Conservation (phyloP, 2,329 filamentous ascomycete genomes). For the Ustulina deusta region DNA sequence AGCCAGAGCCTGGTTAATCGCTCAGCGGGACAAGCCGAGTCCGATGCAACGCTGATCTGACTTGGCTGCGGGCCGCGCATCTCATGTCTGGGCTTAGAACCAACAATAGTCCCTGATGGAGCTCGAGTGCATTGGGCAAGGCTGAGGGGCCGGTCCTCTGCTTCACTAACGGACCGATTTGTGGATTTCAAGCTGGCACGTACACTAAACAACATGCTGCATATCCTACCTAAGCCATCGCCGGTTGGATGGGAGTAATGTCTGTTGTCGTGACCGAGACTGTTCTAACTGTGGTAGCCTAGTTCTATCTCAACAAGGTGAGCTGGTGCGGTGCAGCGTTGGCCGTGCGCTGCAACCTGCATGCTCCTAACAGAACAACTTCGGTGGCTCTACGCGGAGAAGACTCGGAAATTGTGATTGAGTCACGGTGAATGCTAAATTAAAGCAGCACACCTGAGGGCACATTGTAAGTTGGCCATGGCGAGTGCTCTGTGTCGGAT, state of each 20-base stretch:
- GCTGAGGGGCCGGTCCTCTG: conserved; percentile 25
- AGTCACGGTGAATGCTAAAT: conserved; percentile 16
- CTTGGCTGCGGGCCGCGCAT: conserved; percentile 31
- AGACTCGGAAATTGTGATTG: neutral
- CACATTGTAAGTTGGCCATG: neutral
- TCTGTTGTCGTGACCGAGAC: conserved; percentile 1
- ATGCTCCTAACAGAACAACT: conserved; percentile 7
- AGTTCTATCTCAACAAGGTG: conserved; percentile 1
- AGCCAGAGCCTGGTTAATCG: conserved; percentile 25
- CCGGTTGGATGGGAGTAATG: neutral
- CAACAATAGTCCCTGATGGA: conserved; percentile 24
- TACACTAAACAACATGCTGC: conserved; percentile 4
- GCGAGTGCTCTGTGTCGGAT: conserved; percentile 1
- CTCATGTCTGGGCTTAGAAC: conserved; percentile 15
- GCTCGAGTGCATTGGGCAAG: conserved; percentile 29
- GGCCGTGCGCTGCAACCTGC: conserved; percentile 18
- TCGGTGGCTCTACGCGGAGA: neutral
- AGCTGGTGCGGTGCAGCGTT: conserved; percentile 16
- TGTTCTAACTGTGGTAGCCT: conserved; percentile 6
- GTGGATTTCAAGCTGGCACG: conserved; percentile 4
- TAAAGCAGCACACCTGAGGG: neutral
- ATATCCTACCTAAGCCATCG: neutral
- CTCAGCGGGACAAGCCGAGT: conserved; percentile 44
- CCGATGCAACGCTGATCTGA: conserved; percentile 38
- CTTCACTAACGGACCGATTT: conserved; percentile 12